Evolutionary conservation across 768 basidiomycete species (phyloP), one percentile per base, ranked within the genome.

Genomic region (Peribolospora kevripleyi): DNA sequence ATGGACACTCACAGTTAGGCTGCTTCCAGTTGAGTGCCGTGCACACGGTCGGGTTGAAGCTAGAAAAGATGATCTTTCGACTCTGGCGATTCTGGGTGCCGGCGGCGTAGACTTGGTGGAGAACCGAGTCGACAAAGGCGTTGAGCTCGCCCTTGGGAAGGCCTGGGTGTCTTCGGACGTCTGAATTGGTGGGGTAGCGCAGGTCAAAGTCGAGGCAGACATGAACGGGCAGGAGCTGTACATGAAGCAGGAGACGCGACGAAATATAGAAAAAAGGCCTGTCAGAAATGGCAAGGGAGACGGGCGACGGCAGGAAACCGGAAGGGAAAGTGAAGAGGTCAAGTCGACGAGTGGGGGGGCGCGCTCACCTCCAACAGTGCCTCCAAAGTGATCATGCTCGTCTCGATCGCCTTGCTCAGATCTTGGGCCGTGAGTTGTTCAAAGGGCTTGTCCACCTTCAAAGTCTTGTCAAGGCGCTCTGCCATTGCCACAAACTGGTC

Each of bases 11-110:
- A 86, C 91, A 97, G 67, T 97, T 97, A 9, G 91, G 91, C 68
- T 98, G 91, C 68, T 98, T 98, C 93, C 91, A 97, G 64, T 98
- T 97, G 54, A 95, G 68, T 11, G 84, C 80, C 6, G 84, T 78
- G 67, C 87, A 91, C 0, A 87, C 76, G 64, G 84, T 80, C 7
- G 90, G 84, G 50, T 82, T 81, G 67, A 84, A 97, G 5, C 87
- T 91, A 45, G 81, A 80, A 65, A 98, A 87, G n/a, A 86, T 77
- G 57, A 95, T 77, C 25, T 25, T 25, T 25, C 25, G 25, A 25
- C 25, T 25, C 61, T 81, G 81, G 51, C 88, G 74, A 54, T 82
- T 78, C 51, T 71, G 70, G 77, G 75, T 61, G 38, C 57, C 65
- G 5, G 76, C 76, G 57, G 78, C 74, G 66, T 84, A 87, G 54